Conservation (phyloP, 2,329 filamentous ascomycete genomes). For the Fusarium coicis region DNA sequence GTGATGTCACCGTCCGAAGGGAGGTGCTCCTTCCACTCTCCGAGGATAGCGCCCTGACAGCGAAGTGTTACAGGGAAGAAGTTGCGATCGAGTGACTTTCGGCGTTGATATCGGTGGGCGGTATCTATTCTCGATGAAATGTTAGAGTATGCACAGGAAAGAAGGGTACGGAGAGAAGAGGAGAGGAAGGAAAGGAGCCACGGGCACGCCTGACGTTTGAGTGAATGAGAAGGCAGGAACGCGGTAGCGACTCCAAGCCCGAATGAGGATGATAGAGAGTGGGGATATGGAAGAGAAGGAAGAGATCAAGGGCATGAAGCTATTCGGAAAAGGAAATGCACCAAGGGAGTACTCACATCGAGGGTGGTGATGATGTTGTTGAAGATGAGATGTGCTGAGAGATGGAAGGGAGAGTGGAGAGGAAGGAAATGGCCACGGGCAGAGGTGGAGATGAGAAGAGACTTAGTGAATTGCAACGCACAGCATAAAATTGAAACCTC, state of each 20-base stretch:
- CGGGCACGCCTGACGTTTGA: background rate
- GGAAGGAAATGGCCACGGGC: background rate
- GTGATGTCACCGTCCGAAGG: too few relatives aligned
- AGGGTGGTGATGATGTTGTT: background rate
- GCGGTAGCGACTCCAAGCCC: background rate
- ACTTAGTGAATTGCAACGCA: background rate
- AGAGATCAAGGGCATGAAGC: background rate
- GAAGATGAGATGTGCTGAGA: background rate
- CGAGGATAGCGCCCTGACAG: background rate
- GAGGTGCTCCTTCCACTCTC: conserved; percentile 21
- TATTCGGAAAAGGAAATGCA: background rate
- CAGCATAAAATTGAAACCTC: background rate
- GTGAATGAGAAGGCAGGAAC: background rate
- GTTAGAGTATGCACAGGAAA: background rate
- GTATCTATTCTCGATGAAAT: background rate
- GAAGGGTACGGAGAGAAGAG: background rate
- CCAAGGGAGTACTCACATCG: background rate
- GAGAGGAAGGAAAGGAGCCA: background rate
- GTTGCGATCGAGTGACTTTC: background rate
- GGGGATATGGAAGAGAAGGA: background rate
- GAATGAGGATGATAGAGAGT: background rate
- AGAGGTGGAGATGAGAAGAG: background rate
- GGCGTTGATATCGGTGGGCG: background rate
- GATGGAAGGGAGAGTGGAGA: background rate
- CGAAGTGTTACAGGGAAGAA: background rate